Conservation (phyloP, 176 grass and related monocot species). For the Pontederia paniculata region DNA sequence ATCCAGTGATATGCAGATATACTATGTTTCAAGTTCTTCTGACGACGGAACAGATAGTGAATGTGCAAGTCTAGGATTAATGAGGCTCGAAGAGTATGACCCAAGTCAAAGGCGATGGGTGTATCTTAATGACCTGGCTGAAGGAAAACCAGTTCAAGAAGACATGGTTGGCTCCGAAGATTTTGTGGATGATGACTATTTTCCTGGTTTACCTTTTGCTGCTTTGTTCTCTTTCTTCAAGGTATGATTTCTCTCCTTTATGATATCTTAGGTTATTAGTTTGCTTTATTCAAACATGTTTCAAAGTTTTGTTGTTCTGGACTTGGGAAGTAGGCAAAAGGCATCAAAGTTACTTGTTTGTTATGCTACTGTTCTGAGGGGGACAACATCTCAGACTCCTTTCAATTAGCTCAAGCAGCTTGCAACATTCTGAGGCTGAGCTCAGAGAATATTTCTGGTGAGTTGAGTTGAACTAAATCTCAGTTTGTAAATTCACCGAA, state of each 20-base stretch:
- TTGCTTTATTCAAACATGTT: background rate
- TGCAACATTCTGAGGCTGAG: constrained; percentile 53
- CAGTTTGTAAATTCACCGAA: constrained; percentile 5
- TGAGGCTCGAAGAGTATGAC: constrained; percentile 70
- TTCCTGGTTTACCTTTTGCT: constrained; percentile 17
- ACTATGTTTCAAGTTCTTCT: constrained; percentile 63
- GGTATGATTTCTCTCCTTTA: constrained; percentile 1
- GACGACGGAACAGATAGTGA: constrained; percentile 62
- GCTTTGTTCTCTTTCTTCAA: constrained; percentile 20
- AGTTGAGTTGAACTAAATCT: background rate
- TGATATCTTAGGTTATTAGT: background rate
- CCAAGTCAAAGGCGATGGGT: constrained; percentile 52
- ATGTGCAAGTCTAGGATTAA: constrained; percentile 71
- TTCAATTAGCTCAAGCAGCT: constrained; percentile 58
- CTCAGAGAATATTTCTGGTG: constrained; percentile 60
- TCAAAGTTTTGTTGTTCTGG: background rate
- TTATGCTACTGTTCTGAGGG: constrained; percentile 95
- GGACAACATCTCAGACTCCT: constrained; percentile 89
- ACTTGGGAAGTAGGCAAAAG: constrained; percentile 43
- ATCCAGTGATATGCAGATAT: constrained; percentile 63
- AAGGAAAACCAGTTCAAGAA: constrained; percentile 8
- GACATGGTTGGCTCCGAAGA: background rate
- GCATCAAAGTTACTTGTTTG: constrained; percentile 72
- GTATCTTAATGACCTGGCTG: constrained; percentile 46
- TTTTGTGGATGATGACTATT: constrained; percentile 16